Conservation (phyloP, 108 stramenopile species). For the Nitzschia palea region DNA sequence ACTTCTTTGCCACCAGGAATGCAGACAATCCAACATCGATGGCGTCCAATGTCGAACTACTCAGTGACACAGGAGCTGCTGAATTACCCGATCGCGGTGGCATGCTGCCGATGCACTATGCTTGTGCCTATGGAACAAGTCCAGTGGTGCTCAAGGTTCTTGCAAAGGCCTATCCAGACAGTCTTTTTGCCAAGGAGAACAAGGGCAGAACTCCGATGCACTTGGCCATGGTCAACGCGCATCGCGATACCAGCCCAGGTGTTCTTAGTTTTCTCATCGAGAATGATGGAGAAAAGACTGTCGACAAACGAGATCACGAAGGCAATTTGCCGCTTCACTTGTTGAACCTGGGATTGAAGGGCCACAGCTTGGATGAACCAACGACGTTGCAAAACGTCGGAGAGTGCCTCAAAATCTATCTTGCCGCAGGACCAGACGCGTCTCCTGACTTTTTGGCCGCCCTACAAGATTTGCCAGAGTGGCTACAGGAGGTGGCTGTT, state of each 20-base stretch:
- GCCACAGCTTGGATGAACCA: slow-evolving; percentile 15
- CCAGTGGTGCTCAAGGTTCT: slow-evolving; percentile 65
- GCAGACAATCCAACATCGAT: slow-evolving; percentile 38
- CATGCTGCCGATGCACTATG: slow-evolving; percentile 86
- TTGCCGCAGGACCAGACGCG: slow-evolving; percentile 57
- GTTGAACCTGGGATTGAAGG: slow-evolving; percentile 52
- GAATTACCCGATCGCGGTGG: slow-evolving; percentile 59
- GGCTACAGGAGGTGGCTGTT: slow-evolving; percentile 81
- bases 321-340: slow-evolving; percentile 75
- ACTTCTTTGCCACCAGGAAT: slow-evolving; percentile 63
- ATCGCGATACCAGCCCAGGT: slow-evolving; percentile 67
- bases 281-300: slow-evolving; percentile 28
- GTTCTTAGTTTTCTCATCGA: slow-evolving; percentile 68
- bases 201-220: slow-evolving; percentile 83
- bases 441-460: slow-evolving; percentile 78
- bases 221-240: slow-evolving; percentile 87
- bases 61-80: slow-evolving; percentile 49
- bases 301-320: slow-evolving; percentile 71
- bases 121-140: slow-evolving; percentile 75
- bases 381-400: slow-evolving; percentile 52
- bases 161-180: slow-evolving; percentile 64
- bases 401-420: slow-evolving; percentile 70
- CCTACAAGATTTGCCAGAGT: slow-evolving; percentile 77
- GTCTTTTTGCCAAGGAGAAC: slow-evolving; percentile 57
- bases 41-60: slow-evolving; percentile 38